These are phyloP conservation scores for Colletotrichum orchidophilum DNA, from an alignment of 2,329 filamentous ascomycete species.

Conservation along the genomic window DNA sequence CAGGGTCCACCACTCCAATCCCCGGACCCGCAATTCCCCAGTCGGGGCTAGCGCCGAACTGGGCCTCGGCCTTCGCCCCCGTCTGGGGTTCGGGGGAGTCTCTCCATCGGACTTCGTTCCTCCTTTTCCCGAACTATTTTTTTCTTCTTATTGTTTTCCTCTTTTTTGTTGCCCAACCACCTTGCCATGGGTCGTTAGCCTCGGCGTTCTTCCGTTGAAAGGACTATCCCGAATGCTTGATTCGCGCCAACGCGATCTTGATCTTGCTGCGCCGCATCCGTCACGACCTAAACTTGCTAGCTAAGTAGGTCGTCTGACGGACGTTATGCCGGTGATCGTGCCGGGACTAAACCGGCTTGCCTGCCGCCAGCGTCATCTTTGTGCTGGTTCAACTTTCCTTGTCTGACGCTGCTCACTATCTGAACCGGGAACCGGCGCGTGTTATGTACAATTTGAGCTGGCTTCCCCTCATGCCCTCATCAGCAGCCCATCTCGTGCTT, in stretches of 20 bases:
- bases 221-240: not conserved
- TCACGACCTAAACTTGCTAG: not conserved
- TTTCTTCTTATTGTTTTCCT: not conserved
- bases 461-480: not conserved
- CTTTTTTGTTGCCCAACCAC: not conserved
- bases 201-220: slow-evolving; percentile 1
- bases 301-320: not conserved
- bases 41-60: slow-evolving; percentile 20
- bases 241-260: not conserved
- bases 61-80: slow-evolving; percentile 29
- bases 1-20: not conserved
- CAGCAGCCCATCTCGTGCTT: not conserved
- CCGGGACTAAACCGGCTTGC: slow-evolving; percentile 12
- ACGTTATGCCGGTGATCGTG: slow-evolving; percentile 3
- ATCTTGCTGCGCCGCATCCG: not conserved
- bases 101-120: slow-evolving; percentile 12
- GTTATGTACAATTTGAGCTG: not conserved
- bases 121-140: not conserved
- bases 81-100: slow-evolving; percentile 28
- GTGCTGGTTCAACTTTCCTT: slow-evolving; percentile 1
- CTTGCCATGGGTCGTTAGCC: not conserved
- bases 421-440: slow-evolving; percentile 2
- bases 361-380: slow-evolving; percentile 2
- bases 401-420: slow-evolving; percentile 20
- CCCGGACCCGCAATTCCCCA: slow-evolving; percentile 27